A percentile compares a stretch with the other conserved stretches of the same genome.
These are phyloP conservation scores for Nitzschia sp. DNA, from an alignment of 108 stramenopile species.

Conservation along the genomic window DNA sequence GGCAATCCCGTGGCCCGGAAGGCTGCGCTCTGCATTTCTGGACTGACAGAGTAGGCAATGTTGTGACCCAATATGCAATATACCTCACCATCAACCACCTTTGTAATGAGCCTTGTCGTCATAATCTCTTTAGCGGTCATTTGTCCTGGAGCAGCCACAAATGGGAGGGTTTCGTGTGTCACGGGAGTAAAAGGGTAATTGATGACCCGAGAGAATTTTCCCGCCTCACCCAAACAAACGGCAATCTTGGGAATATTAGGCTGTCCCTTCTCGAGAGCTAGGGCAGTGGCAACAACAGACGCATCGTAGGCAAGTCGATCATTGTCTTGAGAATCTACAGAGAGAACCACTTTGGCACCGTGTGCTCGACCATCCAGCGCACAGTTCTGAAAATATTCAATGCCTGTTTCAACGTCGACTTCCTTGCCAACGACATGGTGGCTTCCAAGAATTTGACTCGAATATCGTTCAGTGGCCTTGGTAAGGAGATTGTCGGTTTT, in stretches of 20 bases:
- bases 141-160: conserved; percentile 96
- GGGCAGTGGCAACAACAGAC: conserved; percentile 42
- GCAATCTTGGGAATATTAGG: conserved; percentile 89
- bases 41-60: conserved; percentile 93
- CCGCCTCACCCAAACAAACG: conserved; percentile 82
- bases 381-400: conserved; percentile 83
- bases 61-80: conserved; percentile 93
- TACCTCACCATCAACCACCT: conserved; percentile 61
- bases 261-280: conserved; percentile 47
- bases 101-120: conserved; percentile 77
- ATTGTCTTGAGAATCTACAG: conserved; percentile 69
- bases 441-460: conserved; percentile 86
- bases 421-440: conserved; percentile 89
- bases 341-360: conserved; percentile 87
- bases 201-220: conserved; percentile 88
- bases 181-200: conserved; percentile 93
- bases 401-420: conserved; percentile 66
- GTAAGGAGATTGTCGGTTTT: conserved; percentile 58
- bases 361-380: conserved; percentile 86
- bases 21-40: conserved; percentile 94
- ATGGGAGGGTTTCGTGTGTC: conserved; percentile 88
- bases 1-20: conserved; percentile 84
- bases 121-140: conserved; percentile 91
- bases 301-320: conserved; percentile 82
- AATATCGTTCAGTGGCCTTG: conserved; percentile 63